Base-by-base conservation (phyloP, 2,329 filamentous ascomycete species). In the Ceratocystis albifundus region DNA sequence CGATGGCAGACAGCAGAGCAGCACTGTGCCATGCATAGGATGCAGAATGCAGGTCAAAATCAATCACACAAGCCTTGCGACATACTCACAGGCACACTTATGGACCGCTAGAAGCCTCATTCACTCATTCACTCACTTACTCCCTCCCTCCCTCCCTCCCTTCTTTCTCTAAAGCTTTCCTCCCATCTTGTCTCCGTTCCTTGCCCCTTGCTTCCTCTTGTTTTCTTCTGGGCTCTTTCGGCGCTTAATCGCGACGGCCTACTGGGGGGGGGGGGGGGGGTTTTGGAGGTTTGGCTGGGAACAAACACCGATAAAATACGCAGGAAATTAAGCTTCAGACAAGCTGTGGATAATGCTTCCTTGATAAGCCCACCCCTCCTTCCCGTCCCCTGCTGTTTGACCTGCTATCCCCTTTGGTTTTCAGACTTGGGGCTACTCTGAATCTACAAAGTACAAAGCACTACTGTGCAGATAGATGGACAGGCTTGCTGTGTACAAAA, bases 381-480 rank as follows among this genome's bases (percentile, higher is more conserved):
- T 25, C 48, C 17, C 48, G 20, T 50, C 46, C 48, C 48, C 48
- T 50, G 36, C 12, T 41, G 10, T 12, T 41, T 41, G 36, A 15
- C 36, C n/a, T n/a, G n/a, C n/a, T n/a, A n/a, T n/a, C n/a, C n/a
- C n/a, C n/a, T n/a, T n/a, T n/a, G n/a, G n/a, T n/a, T n/a, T n/a
- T n/a, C n/a, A n/a, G n/a, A n/a, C n/a, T n/a, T n/a, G n/a, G n/a
- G n/a, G n/a, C n/a, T n/a, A 22, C 48, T 53, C 48, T 28, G 53
- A 30, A 59, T 30, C 25, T n/a, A 36, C 5, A 59, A 15, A 32
- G 55, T n/a, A 36, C 5, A 59, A 15, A 32, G 55, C 55, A 59
- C 55, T 59, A 8, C 15, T 59, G 55, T 59, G 55, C 4, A 59
- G 55, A 59, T 57, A 59, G 55, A 59, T 57, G 28, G 20, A 10